phyloP scores from a whole-genome alignment of 2,329 filamentous ascomycete genomes.

The Alternaria dauci region DNA sequence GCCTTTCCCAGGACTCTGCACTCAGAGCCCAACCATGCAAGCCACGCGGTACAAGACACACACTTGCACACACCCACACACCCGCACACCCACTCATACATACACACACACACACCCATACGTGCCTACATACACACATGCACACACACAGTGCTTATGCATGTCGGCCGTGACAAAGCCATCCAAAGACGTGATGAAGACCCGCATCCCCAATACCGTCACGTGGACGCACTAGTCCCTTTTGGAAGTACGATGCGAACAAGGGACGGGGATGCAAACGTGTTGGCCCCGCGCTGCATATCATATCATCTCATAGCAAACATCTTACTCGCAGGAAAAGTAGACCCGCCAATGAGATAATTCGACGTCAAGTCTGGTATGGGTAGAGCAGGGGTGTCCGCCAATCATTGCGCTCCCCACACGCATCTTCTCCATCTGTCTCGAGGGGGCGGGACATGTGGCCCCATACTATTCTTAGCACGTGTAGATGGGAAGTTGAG shows the following conservation, averaged over 20 bases:
- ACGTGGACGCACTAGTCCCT: slow-evolving; percentile 6
- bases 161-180: slow-evolving; percentile 11
- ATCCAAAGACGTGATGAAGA: background rate
- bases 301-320: background rate
- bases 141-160: slow-evolving; percentile 12
- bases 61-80: slow-evolving; percentile 8
- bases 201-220: slow-evolving; percentile 3
- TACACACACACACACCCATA: slow-evolving; percentile 9
- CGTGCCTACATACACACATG: slow-evolving; percentile 2
- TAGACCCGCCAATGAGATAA: background rate
- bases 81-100: slow-evolving; percentile 12
- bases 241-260: background rate
- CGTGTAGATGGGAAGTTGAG: background rate
- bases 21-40: slow-evolving; percentile 18
- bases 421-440: background rate
- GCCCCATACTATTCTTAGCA: slow-evolving; percentile 1
- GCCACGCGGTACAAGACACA: slow-evolving; percentile 16
- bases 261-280: background rate
- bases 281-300: slow-evolving; percentile 1
- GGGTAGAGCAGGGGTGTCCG: background rate
- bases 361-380: background rate
- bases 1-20: background rate
- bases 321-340: slow-evolving; percentile 1
- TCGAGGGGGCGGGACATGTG: background rate
- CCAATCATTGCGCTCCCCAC: slow-evolving; percentile 13